A percentile compares a stretch with the other conserved stretches of the same genome.
Evolutionary conservation across 225 moss, liverwort and hornwort species (phyloP).

Genomic region (Polytrichum formosum): DNA sequence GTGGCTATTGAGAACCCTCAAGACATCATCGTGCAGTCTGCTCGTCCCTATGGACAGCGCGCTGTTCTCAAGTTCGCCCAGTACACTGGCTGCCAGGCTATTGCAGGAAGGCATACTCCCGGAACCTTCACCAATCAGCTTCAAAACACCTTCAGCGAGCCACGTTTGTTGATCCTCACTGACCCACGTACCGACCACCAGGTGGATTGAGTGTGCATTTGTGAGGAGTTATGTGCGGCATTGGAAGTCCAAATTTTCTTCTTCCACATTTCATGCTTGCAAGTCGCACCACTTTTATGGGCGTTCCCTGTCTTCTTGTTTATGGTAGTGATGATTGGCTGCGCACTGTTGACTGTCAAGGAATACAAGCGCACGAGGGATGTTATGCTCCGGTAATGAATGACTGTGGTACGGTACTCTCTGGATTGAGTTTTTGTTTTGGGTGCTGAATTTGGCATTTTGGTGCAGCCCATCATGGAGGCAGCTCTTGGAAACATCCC

Average conservation of each 20-base stretch:
- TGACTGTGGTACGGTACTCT: too few species aligned
- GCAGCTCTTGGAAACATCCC: conserved; percentile 43
- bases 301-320: too few species aligned
- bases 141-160: conserved; percentile 52
- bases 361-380: too few species aligned
- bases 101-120: conserved; percentile 46
- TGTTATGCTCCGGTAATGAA: too few species aligned
- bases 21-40: conserved; percentile 56
- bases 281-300: too few species aligned
- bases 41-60: conserved; percentile 47
- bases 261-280: too few species aligned
- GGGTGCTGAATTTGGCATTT: too few species aligned
- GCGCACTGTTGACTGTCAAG: too few species aligned
- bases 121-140: conserved; percentile 54
- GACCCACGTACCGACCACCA: conserved; percentile 46
- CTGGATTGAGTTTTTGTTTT: too few species aligned
- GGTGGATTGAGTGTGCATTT: not conserved
- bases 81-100: conserved; percentile 50
- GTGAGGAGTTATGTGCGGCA: too few species aligned
- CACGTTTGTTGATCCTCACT: conserved; percentile 39
- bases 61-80: conserved; percentile 50
- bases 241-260: too few species aligned
- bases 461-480: conserved; percentile 24
- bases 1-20: conserved; percentile 52
- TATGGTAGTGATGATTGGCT: too few species aligned